Evolutionary conservation across 1,284 basidiomycete genomes (phyloP).

Genomic region (Ustilago cynodontis): DNA sequence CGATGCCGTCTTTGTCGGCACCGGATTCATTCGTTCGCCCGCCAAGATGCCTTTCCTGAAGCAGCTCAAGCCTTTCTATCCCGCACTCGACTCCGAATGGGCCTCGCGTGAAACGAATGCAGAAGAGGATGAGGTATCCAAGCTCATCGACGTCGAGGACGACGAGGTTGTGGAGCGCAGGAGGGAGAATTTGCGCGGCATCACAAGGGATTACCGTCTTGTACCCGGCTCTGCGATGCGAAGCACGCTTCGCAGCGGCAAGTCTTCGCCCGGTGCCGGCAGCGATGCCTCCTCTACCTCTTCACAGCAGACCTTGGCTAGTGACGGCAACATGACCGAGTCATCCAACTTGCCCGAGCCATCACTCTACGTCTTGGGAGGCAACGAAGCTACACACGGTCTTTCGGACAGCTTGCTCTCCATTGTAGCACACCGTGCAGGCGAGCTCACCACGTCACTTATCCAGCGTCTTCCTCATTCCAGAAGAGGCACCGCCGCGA

Average conservation of each 20-base stretch:
- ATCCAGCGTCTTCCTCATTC: conserved; percentile 29
- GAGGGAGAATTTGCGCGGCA: conserved; percentile 55
- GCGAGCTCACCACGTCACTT: conserved; percentile 59
- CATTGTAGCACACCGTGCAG: conserved; percentile 64
- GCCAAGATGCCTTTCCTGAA: conserved; percentile 53
- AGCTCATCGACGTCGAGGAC: conserved; percentile 40
- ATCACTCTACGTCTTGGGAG: conserved; percentile 63
- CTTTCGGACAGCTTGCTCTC: conserved; percentile 63
- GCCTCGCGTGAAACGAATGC: conserved; percentile 24
- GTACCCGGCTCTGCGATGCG: conserved; percentile 41
- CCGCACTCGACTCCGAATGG: conserved; percentile 55
- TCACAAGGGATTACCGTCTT: conserved; percentile 67
- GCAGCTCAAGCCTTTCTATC: conserved; percentile 54
- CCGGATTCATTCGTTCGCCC: conserved; percentile 62
- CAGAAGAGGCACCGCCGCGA: conserved; percentile 13
- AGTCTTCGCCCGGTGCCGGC: conserved; percentile 27
- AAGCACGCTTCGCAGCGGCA: conserved; percentile 24
- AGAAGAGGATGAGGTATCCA: conserved; percentile 55
- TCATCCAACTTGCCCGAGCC: conserved; percentile 24
- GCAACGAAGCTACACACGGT: conserved; percentile 68
- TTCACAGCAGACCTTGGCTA: conserved; percentile 44
- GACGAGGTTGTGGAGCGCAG: conserved; percentile 56
- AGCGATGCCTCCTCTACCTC: conserved; percentile 46
- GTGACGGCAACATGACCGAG: conserved; percentile 10
- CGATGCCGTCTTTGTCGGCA: conserved; percentile 67